These are phyloP conservation scores for Ceratocystis smalleyi DNA, from an alignment of 2,329 filamentous ascomycete genomes.

Conservation along the genomic window DNA sequence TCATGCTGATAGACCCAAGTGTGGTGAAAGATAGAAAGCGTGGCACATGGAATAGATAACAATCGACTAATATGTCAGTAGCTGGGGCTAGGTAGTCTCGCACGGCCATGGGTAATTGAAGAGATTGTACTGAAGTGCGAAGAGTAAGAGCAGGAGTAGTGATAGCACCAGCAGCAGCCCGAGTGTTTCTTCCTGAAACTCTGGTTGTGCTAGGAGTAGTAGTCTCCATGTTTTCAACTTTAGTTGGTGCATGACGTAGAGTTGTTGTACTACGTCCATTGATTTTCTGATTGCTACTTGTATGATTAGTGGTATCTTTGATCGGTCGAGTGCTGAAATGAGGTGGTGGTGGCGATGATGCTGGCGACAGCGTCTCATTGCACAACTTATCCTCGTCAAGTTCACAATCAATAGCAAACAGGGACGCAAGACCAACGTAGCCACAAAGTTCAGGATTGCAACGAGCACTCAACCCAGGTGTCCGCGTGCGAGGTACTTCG, in stretches of 20 bases:
- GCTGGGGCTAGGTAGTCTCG: not conserved
- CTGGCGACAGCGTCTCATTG: not conserved
- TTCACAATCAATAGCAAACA: not conserved
- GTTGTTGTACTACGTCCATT: not conserved
- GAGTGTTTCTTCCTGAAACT: too few species aligned
- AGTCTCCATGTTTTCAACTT: not conserved
- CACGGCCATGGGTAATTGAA: not conserved
- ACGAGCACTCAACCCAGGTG: not conserved
- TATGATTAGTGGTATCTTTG: not conserved
- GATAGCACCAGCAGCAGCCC: not conserved
- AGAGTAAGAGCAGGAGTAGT: not conserved
- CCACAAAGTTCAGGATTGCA: not conserved
- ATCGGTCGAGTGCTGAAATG: not conserved
- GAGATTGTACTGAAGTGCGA: not conserved
- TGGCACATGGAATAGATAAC: too few species aligned
- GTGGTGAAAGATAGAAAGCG: too few species aligned
- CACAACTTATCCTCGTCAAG: not conserved
- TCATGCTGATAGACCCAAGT: too few species aligned
- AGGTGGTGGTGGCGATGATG: not conserved
- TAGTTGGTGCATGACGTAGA: not conserved
- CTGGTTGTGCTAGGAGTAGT: not conserved
- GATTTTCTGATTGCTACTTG: not conserved
- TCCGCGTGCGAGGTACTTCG: not conserved
- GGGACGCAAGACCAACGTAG: not conserved
- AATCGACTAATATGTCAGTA: too few species aligned